Evolutionary conservation across 106 monocot genomes (phyloP), one percentile per base, ranked within the genome.

Genomic region (Amphibolis antarctica): DNA sequence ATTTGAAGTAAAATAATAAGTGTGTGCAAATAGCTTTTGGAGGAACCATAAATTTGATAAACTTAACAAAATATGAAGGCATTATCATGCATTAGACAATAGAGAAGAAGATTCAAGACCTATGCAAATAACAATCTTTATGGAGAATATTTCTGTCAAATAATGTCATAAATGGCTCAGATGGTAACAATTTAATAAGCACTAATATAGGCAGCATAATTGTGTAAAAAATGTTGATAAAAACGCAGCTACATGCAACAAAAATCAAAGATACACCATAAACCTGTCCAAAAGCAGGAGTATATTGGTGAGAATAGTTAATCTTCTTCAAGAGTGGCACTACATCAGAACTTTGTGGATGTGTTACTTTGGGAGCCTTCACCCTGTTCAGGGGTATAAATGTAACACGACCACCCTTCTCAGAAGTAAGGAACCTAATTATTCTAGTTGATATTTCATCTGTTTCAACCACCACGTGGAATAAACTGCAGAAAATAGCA

Each of bases 361-460:
- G 86, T 55, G 65, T 72, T 53, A 89, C 76, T 25, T 78, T 81
- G n/a, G 79, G 82, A 62, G 67, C 74, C 70, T 71, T 84, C 25
- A 96, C 90, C 70, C 86, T 76, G 64, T 90, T 96, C 54, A 96
- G 70, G 46, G 96, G 90, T 70, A 96, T 96, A 76, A 96, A 96
- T 52, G 96, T 96, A 59, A 96, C 82, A 42, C 89, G 77, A 20
- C 96, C 96, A 80, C 96, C 96, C 76, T 90, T 90, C 67, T 96
- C 86, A 66, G 75, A 54, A 64, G 84, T 96, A 44, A 96, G 85
- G 31, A 69, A 69, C 69, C 73, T 84, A 67, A 96, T 90, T 66
- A 96, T 96, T 60, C 65, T 79, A 58, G 96, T 90, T 53, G 96
- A 86, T 58, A 82, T 85, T 14, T 86, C 89, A 55, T 96, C 96